phyloP scores from a whole-genome alignment of 2,329 filamentous ascomycete species.

The Pleurostoma richardsiae region DNA sequence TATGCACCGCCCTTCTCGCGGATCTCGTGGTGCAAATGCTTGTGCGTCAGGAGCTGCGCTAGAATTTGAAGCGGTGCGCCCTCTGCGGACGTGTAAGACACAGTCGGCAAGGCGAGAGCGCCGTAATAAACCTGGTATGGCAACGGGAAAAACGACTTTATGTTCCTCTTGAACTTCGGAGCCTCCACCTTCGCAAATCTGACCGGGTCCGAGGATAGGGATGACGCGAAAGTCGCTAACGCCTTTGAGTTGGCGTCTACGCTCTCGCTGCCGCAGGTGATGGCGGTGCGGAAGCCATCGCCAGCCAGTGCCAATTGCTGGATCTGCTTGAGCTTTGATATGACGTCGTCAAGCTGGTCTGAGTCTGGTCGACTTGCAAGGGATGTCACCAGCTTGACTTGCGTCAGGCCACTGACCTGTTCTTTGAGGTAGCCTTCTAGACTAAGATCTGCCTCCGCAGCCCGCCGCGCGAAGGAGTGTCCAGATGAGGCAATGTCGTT shows the following conservation, averaged over 20 bases:
- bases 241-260: constrained; percentile 64
- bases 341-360: constrained; percentile 68
- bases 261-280: constrained; percentile 80
- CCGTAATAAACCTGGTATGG: constrained; percentile 98
- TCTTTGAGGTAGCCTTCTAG: constrained; percentile 68
- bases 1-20: constrained; percentile 97
- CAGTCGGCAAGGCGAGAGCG: constrained; percentile 73
- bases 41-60: constrained; percentile 89
- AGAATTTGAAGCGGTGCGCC: constrained; percentile 83
- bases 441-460: constrained; percentile 76
- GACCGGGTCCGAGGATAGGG: constrained; percentile 41
- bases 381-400: constrained; percentile 77
- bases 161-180: constrained; percentile 36
- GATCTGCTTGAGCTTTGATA: constrained; percentile 79
- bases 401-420: constrained; percentile 84
- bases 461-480: constrained; percentile 79
- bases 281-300: constrained; percentile 66
- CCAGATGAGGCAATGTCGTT: constrained; percentile 89
- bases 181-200: constrained; percentile 28
- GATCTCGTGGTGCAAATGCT: constrained; percentile 94
- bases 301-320: constrained; percentile 72
- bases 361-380: constrained; percentile 68
- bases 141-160: constrained; percentile 84
- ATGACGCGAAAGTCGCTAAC: constrained; percentile 65
- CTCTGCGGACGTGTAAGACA: constrained; percentile 71